Evolutionary conservation across 2,329 filamentous ascomycete genomes (phyloP).

Genomic region (Diaporthe sp.): DNA sequence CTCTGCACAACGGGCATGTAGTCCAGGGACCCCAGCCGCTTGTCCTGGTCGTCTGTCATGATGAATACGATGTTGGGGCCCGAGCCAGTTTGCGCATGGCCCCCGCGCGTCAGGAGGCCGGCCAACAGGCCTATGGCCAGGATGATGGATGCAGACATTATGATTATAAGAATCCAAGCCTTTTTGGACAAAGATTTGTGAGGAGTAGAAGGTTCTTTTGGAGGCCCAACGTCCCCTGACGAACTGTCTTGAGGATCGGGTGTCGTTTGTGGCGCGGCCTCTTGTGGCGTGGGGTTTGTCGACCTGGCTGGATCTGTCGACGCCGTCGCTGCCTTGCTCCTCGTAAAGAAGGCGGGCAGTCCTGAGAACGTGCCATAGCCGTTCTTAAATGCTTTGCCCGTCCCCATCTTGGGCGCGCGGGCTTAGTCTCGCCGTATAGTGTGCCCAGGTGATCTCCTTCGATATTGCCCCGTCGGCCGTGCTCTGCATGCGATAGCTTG

Average conservation of each 20-base stretch:
- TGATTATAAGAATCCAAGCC: conserved; percentile 32
- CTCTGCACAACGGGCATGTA: conserved; percentile 43
- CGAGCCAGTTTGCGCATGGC: conserved; percentile 25
- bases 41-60: conserved; percentile 46
- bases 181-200: conserved; percentile 9
- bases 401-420: conserved; percentile 15
- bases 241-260: conserved; percentile 6
- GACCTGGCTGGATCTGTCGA: background rate
- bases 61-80: conserved; percentile 47
- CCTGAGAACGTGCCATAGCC: conserved; percentile 33
- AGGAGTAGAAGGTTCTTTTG: background rate
- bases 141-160: conserved; percentile 35
- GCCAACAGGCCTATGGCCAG: conserved; percentile 38
- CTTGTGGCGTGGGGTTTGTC: background rate
- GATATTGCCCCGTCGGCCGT: conserved; percentile 24
- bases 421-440: conserved; percentile 1
- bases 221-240: background rate
- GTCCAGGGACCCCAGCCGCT: conserved; percentile 42
- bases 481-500: conserved; percentile 3
- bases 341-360: background rate
- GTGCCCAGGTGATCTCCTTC: background rate
- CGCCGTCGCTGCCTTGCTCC: conserved; percentile 1
- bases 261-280: background rate
- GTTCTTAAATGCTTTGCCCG: conserved; percentile 27
- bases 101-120: conserved; percentile 35